A percentile compares a stretch with the other conserved stretches of the same genome.
phyloP scores from a whole-genome alignment of 495 filamentous ascomycete genomes.

The Hypoxylon intermedium region DNA sequence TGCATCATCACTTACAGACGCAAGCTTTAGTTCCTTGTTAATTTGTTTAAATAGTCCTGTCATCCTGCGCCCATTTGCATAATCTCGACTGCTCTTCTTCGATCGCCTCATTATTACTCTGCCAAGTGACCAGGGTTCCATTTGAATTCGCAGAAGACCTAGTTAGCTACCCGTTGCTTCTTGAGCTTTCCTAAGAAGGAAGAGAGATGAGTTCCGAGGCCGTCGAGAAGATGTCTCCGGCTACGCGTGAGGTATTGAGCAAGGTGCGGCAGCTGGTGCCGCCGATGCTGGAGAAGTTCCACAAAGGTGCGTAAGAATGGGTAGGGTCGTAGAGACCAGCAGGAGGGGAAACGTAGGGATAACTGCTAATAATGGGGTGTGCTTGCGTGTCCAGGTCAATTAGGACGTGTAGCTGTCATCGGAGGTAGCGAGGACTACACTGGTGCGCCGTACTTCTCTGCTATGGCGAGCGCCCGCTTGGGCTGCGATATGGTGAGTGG shows the following conservation, averaged over 20 bases:
- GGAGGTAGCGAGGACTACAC: slow-evolving; percentile 96
- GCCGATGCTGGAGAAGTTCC: slow-evolving; percentile 93
- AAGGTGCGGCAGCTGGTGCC: slow-evolving; percentile 92
- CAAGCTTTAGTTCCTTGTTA: not conserved
- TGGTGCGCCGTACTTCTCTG: slow-evolving; percentile 96
- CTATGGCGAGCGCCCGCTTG: slow-evolving; percentile 90
- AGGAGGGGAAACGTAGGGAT: slow-evolving; percentile 4
- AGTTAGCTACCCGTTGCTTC: not conserved
- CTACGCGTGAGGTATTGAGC: slow-evolving; percentile 69
- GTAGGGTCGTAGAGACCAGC: no score
- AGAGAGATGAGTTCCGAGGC: slow-evolving; percentile 34
- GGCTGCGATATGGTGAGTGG: slow-evolving; percentile 79
- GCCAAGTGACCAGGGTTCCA: no score
- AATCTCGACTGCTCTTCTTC: no score
- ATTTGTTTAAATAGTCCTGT: no score
- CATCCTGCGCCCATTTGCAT: no score
- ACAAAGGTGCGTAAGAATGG: slow-evolving; percentile 74
- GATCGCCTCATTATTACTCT: no score
- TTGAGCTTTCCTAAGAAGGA: not conserved
- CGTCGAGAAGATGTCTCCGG: slow-evolving; percentile 49
- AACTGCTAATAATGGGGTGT: slow-evolving; percentile 19
- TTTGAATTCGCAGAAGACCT: not conserved
- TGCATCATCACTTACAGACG: not conserved
- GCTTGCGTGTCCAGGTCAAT: slow-evolving; percentile 68
- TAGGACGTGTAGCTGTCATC: slow-evolving; percentile 91